Percentiles rank a stretch among this genome's conserved stretches.
Conservation (phyloP, 192 early-diverging fungal species). For the Umbelopsis sp. region DNA sequence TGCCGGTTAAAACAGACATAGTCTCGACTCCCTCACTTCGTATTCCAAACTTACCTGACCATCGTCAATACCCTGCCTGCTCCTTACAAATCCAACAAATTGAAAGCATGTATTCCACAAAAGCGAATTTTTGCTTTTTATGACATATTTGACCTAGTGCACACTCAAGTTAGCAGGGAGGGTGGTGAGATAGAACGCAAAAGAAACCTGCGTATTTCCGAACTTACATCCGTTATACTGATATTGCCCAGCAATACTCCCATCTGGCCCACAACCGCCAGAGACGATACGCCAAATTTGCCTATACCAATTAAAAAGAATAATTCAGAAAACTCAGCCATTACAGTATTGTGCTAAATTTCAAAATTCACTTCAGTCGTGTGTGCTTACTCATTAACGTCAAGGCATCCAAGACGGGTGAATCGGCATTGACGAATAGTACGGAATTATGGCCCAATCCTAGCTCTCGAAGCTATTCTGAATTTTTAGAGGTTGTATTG, state of each 20-base stretch:
- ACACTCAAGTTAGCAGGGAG: not conserved
- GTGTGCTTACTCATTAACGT: conserved; percentile 56
- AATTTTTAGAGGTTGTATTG: not conserved
- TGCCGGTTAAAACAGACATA: not conserved
- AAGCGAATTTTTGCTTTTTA: conserved; percentile 42
- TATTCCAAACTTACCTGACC: conserved; percentile 51
- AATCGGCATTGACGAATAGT: conserved; percentile 52
- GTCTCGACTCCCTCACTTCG: not conserved
- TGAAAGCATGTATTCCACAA: conserved; percentile 63
- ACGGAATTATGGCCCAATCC: conserved; percentile 59
- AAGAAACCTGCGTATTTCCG: conserved; percentile 7
- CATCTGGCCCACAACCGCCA: conserved; percentile 59
- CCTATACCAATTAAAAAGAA: conserved; percentile 37
- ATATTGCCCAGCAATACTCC: conserved; percentile 66
- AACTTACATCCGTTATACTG: conserved; percentile 73
- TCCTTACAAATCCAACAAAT: conserved; percentile 62
- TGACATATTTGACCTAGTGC: conserved; percentile 8
- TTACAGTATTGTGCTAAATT: not conserved
- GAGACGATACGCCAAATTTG: conserved; percentile 61
- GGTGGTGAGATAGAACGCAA: not conserved
- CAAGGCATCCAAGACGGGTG: conserved; percentile 68
- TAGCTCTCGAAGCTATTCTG: conserved; percentile 52
- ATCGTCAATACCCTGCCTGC: conserved; percentile 66
- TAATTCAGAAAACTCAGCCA: too few relatives aligned
- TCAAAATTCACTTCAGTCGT: not conserved